phyloP scores from a whole-genome alignment of 371 early-diverging fungal species.

The Mucor racemosus region DNA sequence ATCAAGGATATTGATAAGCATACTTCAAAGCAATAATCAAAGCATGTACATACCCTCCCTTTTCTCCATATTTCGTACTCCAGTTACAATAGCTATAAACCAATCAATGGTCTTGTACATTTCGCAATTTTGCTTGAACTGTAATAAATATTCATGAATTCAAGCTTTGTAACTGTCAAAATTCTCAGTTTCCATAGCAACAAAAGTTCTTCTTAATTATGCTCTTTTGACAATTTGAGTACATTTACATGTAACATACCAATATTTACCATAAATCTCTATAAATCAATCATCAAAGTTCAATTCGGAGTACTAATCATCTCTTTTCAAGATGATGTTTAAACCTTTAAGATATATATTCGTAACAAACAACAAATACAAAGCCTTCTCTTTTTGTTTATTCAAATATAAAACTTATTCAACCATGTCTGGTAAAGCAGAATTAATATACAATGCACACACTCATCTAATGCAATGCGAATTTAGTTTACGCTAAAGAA shows the following conservation, averaged over 20 bases:
- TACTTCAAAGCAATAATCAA: slow-evolving; percentile 11
- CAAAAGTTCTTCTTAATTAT: background rate
- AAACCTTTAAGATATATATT: background rate
- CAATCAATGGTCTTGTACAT: slow-evolving; percentile 7
- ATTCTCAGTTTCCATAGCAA: background rate
- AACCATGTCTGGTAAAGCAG: slow-evolving; percentile 2
- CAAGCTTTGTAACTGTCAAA: background rate
- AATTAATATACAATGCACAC: background rate
- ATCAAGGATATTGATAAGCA: slow-evolving; percentile 65
- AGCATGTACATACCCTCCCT: background rate
- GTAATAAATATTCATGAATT: background rate
- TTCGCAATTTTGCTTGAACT: slow-evolving; percentile 8
- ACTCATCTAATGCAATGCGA: background rate
- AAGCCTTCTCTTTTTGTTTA: background rate
- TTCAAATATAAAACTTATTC: slow-evolving; percentile 1
- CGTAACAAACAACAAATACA: background rate
- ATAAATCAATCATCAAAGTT: background rate
- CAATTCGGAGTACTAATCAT: slow-evolving; percentile 6
- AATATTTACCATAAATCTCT: background rate
- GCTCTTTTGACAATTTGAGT: background rate
- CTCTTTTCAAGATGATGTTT: slow-evolving; percentile 2
- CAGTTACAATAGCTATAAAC: background rate
- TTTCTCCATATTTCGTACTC: background rate
- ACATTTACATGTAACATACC: background rate
- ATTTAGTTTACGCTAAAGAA: slow-evolving; percentile 65